Evolutionary conservation across 345 rosid species (phyloP).

Genomic region (Populus pruinosa): DNA sequence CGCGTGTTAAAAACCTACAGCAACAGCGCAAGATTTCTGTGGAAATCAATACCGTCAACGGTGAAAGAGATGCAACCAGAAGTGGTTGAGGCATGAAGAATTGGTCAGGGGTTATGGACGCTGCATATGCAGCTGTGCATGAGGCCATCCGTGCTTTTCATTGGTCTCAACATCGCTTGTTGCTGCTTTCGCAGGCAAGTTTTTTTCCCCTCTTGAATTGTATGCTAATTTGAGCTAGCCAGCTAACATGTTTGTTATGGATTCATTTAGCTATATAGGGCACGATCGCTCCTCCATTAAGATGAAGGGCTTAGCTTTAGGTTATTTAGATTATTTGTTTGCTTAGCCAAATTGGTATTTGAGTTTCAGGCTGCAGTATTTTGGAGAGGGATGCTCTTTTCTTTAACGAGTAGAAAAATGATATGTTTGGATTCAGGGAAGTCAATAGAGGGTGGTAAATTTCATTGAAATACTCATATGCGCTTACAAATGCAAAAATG

Average conservation of each 20-base stretch:
- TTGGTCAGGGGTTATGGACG: too few relatives aligned
- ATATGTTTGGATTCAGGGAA: not conserved
- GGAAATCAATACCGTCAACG: constrained; percentile 68
- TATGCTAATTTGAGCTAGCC: not conserved
- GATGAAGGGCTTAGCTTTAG: not conserved
- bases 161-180: constrained; percentile 64
- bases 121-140: too few relatives aligned
- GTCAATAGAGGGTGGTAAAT: not conserved
- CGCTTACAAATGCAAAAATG: not conserved
- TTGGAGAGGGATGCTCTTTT: too few relatives aligned
- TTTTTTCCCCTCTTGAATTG: not conserved
- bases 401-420: not conserved
- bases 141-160: too few relatives aligned
- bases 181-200: constrained; percentile 63
- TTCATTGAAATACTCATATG: not conserved
- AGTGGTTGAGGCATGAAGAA: constrained; percentile 23
- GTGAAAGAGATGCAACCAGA: constrained; percentile 72
- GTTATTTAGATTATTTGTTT: not conserved
- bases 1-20: constrained; percentile 29
- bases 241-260: not conserved
- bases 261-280: not conserved
- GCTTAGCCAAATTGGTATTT: not conserved
- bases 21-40: constrained; percentile 72
- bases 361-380: too few relatives aligned
- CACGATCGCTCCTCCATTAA: not conserved